Percentiles rank a stretch among this genome's conserved stretches.
Evolutionary conservation across 2,329 filamentous ascomycete genomes (phyloP).

Genomic region (Penicillium sp.): DNA sequence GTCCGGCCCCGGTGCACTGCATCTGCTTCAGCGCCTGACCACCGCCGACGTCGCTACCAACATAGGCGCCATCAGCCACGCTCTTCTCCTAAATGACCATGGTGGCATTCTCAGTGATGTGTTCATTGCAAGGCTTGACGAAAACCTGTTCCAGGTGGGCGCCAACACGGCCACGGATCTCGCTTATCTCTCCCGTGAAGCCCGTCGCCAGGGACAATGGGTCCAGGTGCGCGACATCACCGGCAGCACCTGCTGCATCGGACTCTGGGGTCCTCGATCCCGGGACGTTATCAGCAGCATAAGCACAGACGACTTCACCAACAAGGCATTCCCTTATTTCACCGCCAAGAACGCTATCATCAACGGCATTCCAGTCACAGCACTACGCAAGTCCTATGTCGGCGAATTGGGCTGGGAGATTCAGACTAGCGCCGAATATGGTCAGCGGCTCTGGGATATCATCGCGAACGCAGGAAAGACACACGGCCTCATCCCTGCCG

Average conservation of each 20-base stretch:
- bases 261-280: constrained; percentile 62
- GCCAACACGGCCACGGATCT: constrained; percentile 58
- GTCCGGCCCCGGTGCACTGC: constrained; percentile 56
- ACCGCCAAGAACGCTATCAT: constrained; percentile 52
- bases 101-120: constrained; percentile 60
- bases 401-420: constrained; percentile 65
- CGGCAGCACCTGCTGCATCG: constrained; percentile 60
- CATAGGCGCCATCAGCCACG: constrained; percentile 56
- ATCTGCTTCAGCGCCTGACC: constrained; percentile 55
- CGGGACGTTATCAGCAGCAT: constrained; percentile 52
- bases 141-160: constrained; percentile 52
- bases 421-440: constrained; percentile 60
- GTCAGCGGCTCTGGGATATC: constrained; percentile 59
- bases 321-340: constrained; percentile 50
- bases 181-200: constrained; percentile 56
- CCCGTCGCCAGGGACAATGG: constrained; percentile 50
- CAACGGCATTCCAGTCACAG: constrained; percentile 57
- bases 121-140: constrained; percentile 54
- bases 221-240: constrained; percentile 61
- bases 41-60: constrained; percentile 42
- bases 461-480: constrained; percentile 56
- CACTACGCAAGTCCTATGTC: constrained; percentile 59
- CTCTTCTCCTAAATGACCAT: constrained; percentile 55
- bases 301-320: constrained; percentile 26
- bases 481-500: constrained; percentile 59